Percentiles rank a stretch among this genome's conserved stretches.
Conservation (phyloP, 2,329 filamentous ascomycete genomes). For the Penicillium sp. region DNA sequence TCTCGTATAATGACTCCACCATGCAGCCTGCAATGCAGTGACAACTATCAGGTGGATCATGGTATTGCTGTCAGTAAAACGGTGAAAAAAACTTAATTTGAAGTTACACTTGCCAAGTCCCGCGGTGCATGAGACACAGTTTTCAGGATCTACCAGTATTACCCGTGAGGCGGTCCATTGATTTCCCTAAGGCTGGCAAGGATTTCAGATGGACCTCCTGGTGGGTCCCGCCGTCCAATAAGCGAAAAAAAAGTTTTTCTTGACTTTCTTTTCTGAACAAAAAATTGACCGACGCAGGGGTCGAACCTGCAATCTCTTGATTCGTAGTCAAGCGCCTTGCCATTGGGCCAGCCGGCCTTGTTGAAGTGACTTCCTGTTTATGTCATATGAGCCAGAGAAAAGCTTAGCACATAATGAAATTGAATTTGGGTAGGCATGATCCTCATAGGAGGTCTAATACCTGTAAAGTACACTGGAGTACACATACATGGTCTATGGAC, state of each 20-base stretch:
- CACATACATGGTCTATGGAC: neutral
- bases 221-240: neutral
- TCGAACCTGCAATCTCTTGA: conserved; percentile 55
- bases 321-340: conserved; percentile 55
- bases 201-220: neutral
- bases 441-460: neutral
- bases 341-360: conserved; percentile 46
- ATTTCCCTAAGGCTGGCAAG: neutral
- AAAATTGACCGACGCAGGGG: conserved; percentile 38
- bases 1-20: too few relatives aligned
- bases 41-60: too few relatives aligned
- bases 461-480: neutral
- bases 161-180: neutral
- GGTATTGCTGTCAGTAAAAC: too few relatives aligned
- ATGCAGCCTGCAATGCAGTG: too few relatives aligned
- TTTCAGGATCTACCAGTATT: neutral
- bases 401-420: neutral
- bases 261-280: neutral
- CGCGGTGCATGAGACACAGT: neutral
- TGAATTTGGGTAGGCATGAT: neutral
- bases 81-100: too few relatives aligned
- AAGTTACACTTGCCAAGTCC: neutral
- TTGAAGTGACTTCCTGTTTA: fast-evolving
- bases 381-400: neutral
- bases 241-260: neutral